These are phyloP conservation scores for Backusella circina DNA, from an alignment of 192 early-diverging fungal species.

Conservation along the genomic window DNA sequence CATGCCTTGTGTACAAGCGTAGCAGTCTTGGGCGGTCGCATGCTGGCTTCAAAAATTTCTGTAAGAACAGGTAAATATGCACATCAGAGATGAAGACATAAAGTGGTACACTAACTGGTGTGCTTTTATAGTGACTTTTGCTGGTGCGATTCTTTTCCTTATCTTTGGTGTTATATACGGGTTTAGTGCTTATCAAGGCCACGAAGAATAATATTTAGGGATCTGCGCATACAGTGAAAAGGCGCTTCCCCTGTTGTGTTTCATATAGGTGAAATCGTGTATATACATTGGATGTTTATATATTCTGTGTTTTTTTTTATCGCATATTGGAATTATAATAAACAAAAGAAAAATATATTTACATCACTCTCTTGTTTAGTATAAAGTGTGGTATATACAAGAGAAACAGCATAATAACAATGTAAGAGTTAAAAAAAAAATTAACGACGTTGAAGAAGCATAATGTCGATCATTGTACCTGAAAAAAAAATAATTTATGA, in stretches of 20 bases:
- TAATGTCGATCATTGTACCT: not conserved
- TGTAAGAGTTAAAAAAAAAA: not conserved
- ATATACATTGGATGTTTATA: not conserved
- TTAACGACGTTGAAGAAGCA: not conserved
- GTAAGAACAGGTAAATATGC: constrained; percentile 65
- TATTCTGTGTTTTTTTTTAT: not conserved
- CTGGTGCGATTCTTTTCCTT: constrained; percentile 86
- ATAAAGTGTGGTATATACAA: not conserved
- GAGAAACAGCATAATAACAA: not conserved
- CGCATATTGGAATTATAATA: not conserved
- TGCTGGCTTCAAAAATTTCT: constrained; percentile 82
- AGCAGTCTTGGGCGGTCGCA: constrained; percentile 91
- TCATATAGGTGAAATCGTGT: not conserved
- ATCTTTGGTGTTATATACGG: constrained; percentile 59
- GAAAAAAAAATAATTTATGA: not conserved
- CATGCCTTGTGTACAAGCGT: constrained; percentile 90
- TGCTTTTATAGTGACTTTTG: constrained; percentile 60
- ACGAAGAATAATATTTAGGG: not conserved
- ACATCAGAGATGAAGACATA: not conserved
- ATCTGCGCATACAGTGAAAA: not conserved
- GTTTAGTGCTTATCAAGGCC: constrained; percentile 13
- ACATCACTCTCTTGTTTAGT: not conserved
- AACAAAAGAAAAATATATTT: not conserved
- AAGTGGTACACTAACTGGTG: not conserved
- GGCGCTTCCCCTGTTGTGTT: not conserved